Base-by-base conservation (phyloP, 169 alveolate genomes). In the Neospora caninum region DNA sequence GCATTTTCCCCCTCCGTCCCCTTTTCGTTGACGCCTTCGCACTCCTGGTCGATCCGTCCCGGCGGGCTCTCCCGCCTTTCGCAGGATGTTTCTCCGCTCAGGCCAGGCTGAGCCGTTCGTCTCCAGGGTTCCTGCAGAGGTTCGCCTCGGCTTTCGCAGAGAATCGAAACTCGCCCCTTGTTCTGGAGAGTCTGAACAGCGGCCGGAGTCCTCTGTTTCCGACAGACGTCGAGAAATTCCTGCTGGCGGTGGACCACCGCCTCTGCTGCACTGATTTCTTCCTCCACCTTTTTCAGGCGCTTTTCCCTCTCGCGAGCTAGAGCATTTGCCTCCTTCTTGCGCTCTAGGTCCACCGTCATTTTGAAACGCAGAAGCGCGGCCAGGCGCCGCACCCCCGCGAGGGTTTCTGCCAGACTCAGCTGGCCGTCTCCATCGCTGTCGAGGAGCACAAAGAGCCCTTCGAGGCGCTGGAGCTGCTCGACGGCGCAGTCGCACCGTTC, bases 371-470 rank as follows among this genome's bases (percentile, higher is more conserved):
- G 67, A 13, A 82, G 89, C 58, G 0, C 34, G 53, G 67, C 38
- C n/a, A 82, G 67, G 6, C 64, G 89, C 0, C 41, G 67, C 67
- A 82, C 36, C 42, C 89, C 89, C 22, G 6, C 31, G 69, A 42
- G 18, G 29, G 39, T 41, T 34, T 82, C 89, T 29, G 20, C 69
- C n/a, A 41, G 41, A 38, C 67, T 82, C 67, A 82, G 38, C 53
- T 29, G 64, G 43, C 89, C 89, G 89, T 82, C 89, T 6, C 89
- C 89, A 67, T 82, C 89, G 38, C 89, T 18, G 89, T 82, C 89
- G 41, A 82, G 89, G 31, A 82, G 89, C 89, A 82, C 27, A 36
- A 82, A 82, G 67, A 82, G 89, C 20, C 53, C 53, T 25, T 82
- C 89, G 34, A 82, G 89, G 27, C 89, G 58, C 89, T 82, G 89